Percentiles rank a stretch among this genome's conserved stretches.
phyloP scores from a whole-genome alignment of 306 rosid genomes.

The Corylus americana region DNA sequence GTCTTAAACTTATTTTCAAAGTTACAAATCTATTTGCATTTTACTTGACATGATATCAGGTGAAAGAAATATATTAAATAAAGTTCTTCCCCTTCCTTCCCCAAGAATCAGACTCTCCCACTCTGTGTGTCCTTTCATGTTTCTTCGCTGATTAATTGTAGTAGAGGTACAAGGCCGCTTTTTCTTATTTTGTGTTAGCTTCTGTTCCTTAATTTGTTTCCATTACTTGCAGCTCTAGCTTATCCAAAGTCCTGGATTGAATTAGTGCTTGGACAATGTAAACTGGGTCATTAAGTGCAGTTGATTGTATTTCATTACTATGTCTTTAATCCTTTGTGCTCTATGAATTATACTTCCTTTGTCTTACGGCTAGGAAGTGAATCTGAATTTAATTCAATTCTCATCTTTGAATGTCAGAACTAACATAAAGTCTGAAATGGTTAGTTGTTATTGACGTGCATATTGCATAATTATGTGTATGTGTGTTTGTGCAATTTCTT shows the following conservation, averaged over 20 bases:
- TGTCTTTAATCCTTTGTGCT: neutral
- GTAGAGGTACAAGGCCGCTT: neutral
- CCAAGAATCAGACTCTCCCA: neutral
- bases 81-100: neutral
- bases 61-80: neutral
- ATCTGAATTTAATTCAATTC: neutral
- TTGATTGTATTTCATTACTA: conserved; percentile 1
- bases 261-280: neutral
- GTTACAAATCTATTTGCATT: neutral
- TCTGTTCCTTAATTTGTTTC: neutral
- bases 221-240: neutral
- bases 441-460: neutral
- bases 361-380: neutral
- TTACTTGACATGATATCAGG: neutral
- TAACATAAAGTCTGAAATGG: conserved; percentile 1
- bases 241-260: neutral
- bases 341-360: neutral
- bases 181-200: neutral
- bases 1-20: neutral
- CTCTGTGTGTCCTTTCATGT: neutral
- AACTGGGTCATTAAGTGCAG: neutral
- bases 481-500: conserved; percentile 1
- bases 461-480: neutral
- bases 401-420: neutral
- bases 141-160: neutral